These are phyloP conservation scores for Kalmusia sp. DNA, from an alignment of 2,329 filamentous ascomycete species.

Conservation along the genomic window DNA sequence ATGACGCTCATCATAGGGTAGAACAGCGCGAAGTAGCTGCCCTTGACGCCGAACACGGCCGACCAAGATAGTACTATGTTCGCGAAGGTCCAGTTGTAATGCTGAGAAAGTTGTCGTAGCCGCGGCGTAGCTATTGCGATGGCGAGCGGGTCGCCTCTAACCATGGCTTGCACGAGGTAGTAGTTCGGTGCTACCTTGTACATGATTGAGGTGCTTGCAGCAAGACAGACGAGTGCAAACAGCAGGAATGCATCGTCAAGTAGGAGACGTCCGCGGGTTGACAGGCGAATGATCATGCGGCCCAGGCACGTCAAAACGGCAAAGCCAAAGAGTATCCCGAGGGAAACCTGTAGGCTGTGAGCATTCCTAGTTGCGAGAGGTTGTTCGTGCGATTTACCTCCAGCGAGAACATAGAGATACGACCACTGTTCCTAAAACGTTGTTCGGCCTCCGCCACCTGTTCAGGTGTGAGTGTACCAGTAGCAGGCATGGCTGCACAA, in stretches of 20 bases:
- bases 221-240: background rate
- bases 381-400: background rate
- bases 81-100: slow-evolving; percentile 12
- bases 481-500: background rate
- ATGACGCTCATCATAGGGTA: slow-evolving; percentile 14
- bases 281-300: slow-evolving; percentile 8
- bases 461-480: background rate
- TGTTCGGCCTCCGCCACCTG: background rate
- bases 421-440: background rate
- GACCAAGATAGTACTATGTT: slow-evolving; percentile 12
- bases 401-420: background rate
- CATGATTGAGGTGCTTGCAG: slow-evolving; percentile 3
- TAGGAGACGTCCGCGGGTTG: slow-evolving; percentile 1
- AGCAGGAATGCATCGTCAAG: slow-evolving; percentile 11
- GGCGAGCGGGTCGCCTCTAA: background rate
- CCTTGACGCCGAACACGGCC: slow-evolving; percentile 1
- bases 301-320: background rate
- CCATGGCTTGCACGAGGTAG: slow-evolving; percentile 1
- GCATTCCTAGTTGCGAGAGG: background rate
- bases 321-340: slow-evolving; percentile 3
- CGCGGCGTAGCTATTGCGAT: background rate
- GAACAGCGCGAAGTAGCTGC: slow-evolving; percentile 11
- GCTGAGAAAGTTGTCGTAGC: background rate
- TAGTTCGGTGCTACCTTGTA: background rate
- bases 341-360: background rate